Base-by-base conservation (phyloP, 2,329 filamentous ascomycete species). In the Sclerotinia glacialis region DNA sequence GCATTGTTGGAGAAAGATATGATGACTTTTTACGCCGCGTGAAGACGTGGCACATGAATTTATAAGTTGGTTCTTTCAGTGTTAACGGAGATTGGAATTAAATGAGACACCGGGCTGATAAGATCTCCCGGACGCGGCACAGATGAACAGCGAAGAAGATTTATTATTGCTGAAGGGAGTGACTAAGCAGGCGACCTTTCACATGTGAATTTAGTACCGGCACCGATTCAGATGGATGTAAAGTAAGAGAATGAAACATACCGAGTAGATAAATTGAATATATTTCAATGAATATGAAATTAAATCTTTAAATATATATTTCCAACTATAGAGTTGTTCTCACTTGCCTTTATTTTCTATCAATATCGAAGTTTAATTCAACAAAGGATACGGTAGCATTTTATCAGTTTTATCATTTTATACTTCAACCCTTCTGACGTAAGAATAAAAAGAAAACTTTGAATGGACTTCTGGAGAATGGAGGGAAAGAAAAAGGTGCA, bases 1-100 rank as follows among this genome's bases (percentile, higher is more conserved):
- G 82, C 85, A 87, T 87, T 74, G 77, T 81, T 78, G 73, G 70
- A 73, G 74, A 67, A 71, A 74, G 71, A 68, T 72, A 76, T 76
- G 72, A 67, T 76, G 71, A 60, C 65, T 71, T 67, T 67, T 67
- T 71, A 71, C 69, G 72, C 73, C 73, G 71, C 71, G 69, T 61
- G 67, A 64, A 60, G 40, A 66, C 64, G 69, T 71, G 72, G 72
- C 74, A 76, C 72, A 73, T 69, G 67, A 59, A 52, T 42, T 64
- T 64, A 34, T 50, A 49, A 46, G 50, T 52, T 46, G 56, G 56
- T 53, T 67, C 58, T 54, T 50, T 50, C 64, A 67, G 53, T 66
- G 68, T 67, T 54, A 62, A 69, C 63, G 44, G 47, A 42, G 34
- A 63, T 50, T 40, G 58, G 58, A 66, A 62, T 64, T 47, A 44